Base-by-base conservation (phyloP, 2,329 filamentous ascomycete genomes). In the Colletotrichum godetiae region DNA sequence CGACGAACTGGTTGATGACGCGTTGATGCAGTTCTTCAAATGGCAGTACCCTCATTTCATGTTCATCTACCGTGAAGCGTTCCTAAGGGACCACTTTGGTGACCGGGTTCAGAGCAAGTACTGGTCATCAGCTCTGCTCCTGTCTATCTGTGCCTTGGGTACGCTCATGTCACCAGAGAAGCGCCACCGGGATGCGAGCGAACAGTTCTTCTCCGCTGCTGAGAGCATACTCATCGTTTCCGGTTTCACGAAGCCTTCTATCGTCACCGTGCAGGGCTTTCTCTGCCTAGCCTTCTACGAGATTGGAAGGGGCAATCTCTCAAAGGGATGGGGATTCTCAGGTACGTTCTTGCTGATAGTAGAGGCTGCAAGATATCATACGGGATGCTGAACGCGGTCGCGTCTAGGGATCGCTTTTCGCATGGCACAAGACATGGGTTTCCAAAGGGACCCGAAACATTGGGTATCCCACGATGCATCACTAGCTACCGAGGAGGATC, bases 31-130 rank as follows among this genome's bases (percentile, higher is more conserved):
- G 3, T 80, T 80, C 60, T 80, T 80, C 70, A 76, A 70, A 24
- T 79, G 76, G 74, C 79, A 80, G 59, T 80, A 80, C 42, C 77
- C 79, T 7, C 75, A 80, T n/a, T 80, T 80, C 74, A 80, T 80
- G 78, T 80, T 80, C 55, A 77, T 80, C 1, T 80, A 80, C 42
- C 77, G 79, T 0, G 79, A 80, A 24, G 78, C 77, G 0, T 80
- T 80, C 24, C 49, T 72, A 2, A 22, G 68, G 27, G 63, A 72
- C 8, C 76, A 80, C 37, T 77, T 77, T 35, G 71, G 74, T 5
- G 61, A 76, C 24, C 63, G 72, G 0, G 35, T 62, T 1, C 55
- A 61, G 13, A 46, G 57, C 3, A 80, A 77, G 60, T 80, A 80
- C 58, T 80, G 78, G 79, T 80, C 79, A 1, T 70, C 71, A 2